Evolutionary conservation across 192 early-diverging fungal species (phyloP).

Genomic region (Funneliformis mosseae): DNA sequence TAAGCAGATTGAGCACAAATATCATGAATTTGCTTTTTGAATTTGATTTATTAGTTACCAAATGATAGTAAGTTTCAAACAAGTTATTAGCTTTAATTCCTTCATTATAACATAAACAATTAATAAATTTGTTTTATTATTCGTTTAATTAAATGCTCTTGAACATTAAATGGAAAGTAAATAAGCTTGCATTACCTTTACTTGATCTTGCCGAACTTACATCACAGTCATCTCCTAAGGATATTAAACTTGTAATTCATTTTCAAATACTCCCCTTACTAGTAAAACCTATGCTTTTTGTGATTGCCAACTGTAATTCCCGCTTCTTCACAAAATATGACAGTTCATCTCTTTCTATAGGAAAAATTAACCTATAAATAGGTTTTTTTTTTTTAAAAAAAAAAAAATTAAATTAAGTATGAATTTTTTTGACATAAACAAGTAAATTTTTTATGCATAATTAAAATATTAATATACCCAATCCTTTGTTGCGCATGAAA

Average conservation of each 20-base stretch:
- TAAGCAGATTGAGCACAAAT: constrained; percentile 84
- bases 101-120: too few species aligned
- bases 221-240: constrained; percentile 68
- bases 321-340: constrained; percentile 53
- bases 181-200: too few species aligned
- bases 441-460: not conserved
- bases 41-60: constrained; percentile 21
- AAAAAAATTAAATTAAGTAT: constrained; percentile 15
- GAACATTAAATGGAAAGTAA: not conserved
- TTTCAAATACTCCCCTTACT: constrained; percentile 84
- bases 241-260: constrained; percentile 94
- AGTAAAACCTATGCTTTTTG: constrained; percentile 61
- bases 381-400: not conserved
- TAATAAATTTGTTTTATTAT: constrained; percentile 43
- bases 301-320: constrained; percentile 40
- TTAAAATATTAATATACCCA: constrained; percentile 45
- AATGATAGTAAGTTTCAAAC: too few species aligned
- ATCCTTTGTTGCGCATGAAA: constrained; percentile 81
- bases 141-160: constrained; percentile 3
- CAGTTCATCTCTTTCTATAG: constrained; percentile 51
- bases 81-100: too few species aligned
- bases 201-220: too few species aligned
- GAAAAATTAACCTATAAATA: constrained; percentile 95
- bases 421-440: too few species aligned
- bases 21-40: constrained; percentile 68